Conservation (phyloP, 2,329 filamentous ascomycete genomes). For the Talaromyces rugulosus region DNA sequence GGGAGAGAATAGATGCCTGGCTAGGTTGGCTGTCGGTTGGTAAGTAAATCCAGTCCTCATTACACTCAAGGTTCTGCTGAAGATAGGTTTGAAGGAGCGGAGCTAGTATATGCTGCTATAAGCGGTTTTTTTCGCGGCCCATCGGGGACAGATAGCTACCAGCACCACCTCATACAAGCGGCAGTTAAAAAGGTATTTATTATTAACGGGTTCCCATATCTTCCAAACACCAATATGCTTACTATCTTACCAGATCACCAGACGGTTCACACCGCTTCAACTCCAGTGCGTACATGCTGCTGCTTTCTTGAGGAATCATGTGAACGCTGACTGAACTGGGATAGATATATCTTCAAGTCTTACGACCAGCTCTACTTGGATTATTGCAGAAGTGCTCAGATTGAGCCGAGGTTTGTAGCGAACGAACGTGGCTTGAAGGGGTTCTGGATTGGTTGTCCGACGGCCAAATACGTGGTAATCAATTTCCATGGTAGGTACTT, state of each 20-base stretch:
- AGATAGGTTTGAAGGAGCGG: no score
- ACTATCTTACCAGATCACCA: background rate
- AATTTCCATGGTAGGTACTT: background rate
- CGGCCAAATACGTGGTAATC: background rate
- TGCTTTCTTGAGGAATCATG: no score
- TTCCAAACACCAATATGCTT: no score
- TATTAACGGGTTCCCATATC: background rate
- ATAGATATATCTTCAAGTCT: background rate
- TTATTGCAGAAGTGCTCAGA: constrained; percentile 23
- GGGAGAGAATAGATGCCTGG: background rate
- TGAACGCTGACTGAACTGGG: no score
- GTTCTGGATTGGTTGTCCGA: background rate
- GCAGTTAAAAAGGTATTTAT: background rate
- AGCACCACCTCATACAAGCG: background rate
- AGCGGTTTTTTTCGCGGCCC: background rate
- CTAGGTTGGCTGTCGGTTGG: background rate
- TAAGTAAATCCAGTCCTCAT: background rate
- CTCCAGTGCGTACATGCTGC: background rate
- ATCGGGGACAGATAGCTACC: background rate
- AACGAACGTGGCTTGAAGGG: constrained; percentile 33
- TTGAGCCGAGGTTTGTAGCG: no score
- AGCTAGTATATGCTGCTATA: background rate
- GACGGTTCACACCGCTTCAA: background rate
- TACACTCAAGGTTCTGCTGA: no score
- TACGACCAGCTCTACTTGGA: background rate